phyloP scores from a whole-genome alignment of 768 basidiomycete genomes.

The Boletales sp. region DNA sequence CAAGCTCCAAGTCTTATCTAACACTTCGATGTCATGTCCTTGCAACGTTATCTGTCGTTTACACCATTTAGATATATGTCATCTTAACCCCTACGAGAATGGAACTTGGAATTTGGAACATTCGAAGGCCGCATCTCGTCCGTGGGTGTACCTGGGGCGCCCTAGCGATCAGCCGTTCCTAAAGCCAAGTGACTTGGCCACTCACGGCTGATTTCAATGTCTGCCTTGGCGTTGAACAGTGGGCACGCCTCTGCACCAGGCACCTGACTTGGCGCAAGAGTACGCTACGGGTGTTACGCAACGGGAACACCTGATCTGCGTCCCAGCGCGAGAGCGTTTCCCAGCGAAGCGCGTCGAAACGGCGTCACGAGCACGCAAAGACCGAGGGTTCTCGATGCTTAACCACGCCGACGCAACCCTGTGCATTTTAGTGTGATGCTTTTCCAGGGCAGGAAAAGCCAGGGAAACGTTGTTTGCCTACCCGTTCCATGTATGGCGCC shows the following conservation, averaged over 20 bases:
- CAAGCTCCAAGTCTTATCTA: too few relatives aligned
- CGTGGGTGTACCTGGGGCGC: not conserved
- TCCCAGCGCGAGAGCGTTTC: not conserved
- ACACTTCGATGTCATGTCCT: too few relatives aligned
- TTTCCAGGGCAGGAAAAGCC: not conserved
- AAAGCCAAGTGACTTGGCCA: not conserved
- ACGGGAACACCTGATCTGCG: not conserved
- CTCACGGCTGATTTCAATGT: not conserved
- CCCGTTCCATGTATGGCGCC: too few relatives aligned
- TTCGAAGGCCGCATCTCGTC: slow-evolving; percentile 5
- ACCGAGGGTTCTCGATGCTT: not conserved
- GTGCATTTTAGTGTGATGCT: not conserved
- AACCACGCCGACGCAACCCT: not conserved
- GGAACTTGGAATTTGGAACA: not conserved
- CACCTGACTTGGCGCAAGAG: too few relatives aligned
- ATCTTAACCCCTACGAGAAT: too few relatives aligned
- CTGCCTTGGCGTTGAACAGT: slow-evolving; percentile 4
- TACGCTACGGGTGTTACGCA: too few relatives aligned
- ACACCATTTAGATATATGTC: too few relatives aligned
- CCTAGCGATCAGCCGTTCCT: not conserved
- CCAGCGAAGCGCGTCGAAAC: not conserved
- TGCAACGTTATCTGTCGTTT: too few relatives aligned
- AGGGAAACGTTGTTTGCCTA: not conserved
- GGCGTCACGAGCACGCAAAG: not conserved
- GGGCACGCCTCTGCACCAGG: not conserved